Evolutionary conservation across 2,329 filamentous ascomycete species (phyloP).

Genomic region (Arthroderma uncinatum): DNA sequence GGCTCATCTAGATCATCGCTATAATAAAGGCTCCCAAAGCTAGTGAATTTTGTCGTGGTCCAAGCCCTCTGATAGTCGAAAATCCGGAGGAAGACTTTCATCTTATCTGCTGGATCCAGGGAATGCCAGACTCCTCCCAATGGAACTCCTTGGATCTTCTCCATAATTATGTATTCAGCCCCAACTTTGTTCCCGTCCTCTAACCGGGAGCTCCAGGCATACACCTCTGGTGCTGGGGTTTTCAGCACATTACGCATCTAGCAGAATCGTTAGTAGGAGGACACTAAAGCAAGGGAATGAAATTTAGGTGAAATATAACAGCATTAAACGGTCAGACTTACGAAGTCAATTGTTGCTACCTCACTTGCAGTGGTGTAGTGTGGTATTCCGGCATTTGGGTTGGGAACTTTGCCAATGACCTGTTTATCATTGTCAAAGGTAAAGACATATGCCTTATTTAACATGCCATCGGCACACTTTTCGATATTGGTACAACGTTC

Average conservation of each 20-base stretch:
- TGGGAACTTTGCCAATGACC: conserved; percentile 11
- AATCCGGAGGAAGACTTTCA: conserved; percentile 22
- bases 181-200: conserved; percentile 16
- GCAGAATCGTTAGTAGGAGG: background rate
- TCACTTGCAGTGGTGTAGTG: conserved; percentile 24
- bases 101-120: conserved; percentile 19
- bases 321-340: background rate
- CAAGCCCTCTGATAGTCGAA: conserved; percentile 23
- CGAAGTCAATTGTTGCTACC: conserved; percentile 30
- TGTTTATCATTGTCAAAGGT: conserved; percentile 10
- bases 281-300: background rate
- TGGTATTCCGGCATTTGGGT: conserved; percentile 10
- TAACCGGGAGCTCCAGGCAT: conserved; percentile 10
- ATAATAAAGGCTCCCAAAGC: conserved; percentile 23
- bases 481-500: conserved; percentile 3
- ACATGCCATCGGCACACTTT: conserved; percentile 12
- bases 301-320: background rate
- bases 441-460: conserved; percentile 19
- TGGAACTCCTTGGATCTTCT: conserved; percentile 22
- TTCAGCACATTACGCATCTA: conserved; percentile 6
- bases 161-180: conserved; percentile 21
- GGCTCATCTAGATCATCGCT: background rate
- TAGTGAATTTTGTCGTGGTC: conserved; percentile 22
- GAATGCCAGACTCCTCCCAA: conserved; percentile 21
- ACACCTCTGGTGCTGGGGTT: conserved; percentile 7